Conservation (phyloP, 306 rosid genomes). For the Corylus heterophylla region DNA sequence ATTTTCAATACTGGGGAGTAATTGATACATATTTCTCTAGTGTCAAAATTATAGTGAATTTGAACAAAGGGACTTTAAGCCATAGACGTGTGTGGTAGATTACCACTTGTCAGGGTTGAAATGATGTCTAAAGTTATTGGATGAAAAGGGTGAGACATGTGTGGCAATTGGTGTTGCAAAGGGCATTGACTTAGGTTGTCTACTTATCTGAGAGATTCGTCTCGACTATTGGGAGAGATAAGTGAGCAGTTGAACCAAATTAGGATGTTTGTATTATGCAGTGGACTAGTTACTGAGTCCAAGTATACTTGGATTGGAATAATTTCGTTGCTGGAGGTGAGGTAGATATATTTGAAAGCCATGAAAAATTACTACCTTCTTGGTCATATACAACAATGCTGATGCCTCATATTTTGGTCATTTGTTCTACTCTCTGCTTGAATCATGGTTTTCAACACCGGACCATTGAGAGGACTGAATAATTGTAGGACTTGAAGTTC, state of each 20-base stretch:
- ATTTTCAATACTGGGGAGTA: neutral
- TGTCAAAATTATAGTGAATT: neutral
- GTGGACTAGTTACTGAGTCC: neutral
- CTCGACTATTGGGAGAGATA: neutral
- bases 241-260: neutral
- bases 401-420: neutral
- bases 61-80: neutral
- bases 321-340: neutral
- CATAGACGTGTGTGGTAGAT: neutral
- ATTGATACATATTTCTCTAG: neutral
- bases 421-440: neutral
- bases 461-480: neutral
- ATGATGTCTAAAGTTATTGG: neutral
- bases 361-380: neutral
- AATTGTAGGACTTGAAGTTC: neutral
- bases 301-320: neutral
- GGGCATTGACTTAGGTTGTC: neutral
- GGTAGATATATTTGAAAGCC: neutral
- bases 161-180: neutral
- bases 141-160: neutral
- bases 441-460: neutral
- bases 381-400: neutral
- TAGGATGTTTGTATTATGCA: neutral
- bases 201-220: neutral
- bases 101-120: neutral